Conservation (phyloP, 495 filamentous ascomycete species). For the Amniculicola lignicola region DNA sequence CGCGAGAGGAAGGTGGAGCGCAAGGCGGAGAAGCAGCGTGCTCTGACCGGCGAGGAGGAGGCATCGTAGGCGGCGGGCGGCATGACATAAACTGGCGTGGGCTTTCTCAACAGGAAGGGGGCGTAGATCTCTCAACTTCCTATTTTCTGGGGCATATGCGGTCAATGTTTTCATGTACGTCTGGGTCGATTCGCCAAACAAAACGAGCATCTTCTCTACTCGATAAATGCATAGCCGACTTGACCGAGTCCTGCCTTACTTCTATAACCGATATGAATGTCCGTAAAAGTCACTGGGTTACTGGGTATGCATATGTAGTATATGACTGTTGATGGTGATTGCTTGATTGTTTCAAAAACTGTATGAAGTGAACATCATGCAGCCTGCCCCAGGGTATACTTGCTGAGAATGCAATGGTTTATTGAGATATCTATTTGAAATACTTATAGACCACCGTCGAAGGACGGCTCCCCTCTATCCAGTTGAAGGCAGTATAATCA, state of each 20-base stretch:
- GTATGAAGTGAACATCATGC: no score
- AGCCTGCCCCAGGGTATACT: no score
- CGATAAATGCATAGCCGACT: no score
- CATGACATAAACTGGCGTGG: conserved; percentile 34
- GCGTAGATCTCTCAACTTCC: conserved; percentile 10
- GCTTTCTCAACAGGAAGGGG: conserved; percentile 30
- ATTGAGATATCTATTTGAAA: no score
- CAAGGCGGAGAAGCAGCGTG: conserved; percentile 81
- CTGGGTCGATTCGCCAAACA: conserved; percentile 36
- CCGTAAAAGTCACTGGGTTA: conserved; percentile 18
- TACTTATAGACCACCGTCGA: no score
- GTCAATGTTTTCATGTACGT: conserved; percentile 37
- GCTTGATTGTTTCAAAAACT: no score
- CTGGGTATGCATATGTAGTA: conserved; percentile 18
- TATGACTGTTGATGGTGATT: no score
- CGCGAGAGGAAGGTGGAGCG: conserved; percentile 94
- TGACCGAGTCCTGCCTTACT: conserved; percentile 16
- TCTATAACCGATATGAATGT: conserved; percentile 19
- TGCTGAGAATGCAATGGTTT: no score
- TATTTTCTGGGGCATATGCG: conserved; percentile 33
- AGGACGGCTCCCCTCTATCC: no score
- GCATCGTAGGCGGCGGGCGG: conserved; percentile 27
- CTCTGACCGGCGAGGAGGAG: conserved; percentile 69
- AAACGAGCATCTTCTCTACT: no score
- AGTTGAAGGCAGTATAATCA: no score